These are phyloP conservation scores for Hericium rajendrae DNA, from an alignment of 768 basidiomycete genomes.

Conservation along the genomic window DNA sequence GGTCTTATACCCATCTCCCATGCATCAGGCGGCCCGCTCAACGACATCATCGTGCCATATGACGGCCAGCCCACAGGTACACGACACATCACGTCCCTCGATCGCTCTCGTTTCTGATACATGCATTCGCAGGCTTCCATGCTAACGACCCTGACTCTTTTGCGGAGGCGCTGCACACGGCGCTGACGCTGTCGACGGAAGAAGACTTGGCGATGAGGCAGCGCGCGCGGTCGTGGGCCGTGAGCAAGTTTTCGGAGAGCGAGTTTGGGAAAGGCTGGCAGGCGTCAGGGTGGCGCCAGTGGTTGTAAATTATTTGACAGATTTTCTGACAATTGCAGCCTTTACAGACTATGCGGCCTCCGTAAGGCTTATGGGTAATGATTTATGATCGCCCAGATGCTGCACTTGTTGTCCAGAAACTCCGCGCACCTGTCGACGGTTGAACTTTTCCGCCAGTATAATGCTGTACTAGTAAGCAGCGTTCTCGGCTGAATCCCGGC, in stretches of 20 bases:
- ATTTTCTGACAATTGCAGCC: too few relatives aligned
- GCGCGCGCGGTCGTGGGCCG: conserved; percentile 63
- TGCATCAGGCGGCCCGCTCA: conserved; percentile 84
- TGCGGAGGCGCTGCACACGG: conserved; percentile 54
- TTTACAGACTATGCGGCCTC: too few relatives aligned
- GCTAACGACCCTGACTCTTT: conserved; percentile 58
- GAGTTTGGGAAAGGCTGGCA: conserved; percentile 77
- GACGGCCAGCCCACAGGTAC: conserved; percentile 60
- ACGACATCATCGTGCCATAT: conserved; percentile 84
- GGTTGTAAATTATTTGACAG: conserved; percentile 11
- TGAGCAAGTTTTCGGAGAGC: conserved; percentile 62
- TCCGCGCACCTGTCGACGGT: too few relatives aligned
- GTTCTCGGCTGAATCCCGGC: too few relatives aligned
- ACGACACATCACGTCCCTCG: conserved; percentile 4
- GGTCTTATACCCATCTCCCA: conserved; percentile 89
- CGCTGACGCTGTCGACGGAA: conserved; percentile 43
- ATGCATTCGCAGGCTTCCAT: conserved; percentile 53
- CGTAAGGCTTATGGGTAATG: too few relatives aligned
- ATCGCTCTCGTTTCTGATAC: background rate
- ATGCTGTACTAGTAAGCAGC: too few relatives aligned
- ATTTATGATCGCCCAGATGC: too few relatives aligned
- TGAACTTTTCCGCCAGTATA: too few relatives aligned
- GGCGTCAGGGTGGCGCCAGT: conserved; percentile 44
- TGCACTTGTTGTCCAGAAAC: too few relatives aligned
- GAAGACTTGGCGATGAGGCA: conserved; percentile 55